A percentile compares a stretch with the other conserved stretches of the same genome.
phyloP scores from a whole-genome alignment of 2,329 filamentous ascomycete species.

The Xylaria sp. region DNA sequence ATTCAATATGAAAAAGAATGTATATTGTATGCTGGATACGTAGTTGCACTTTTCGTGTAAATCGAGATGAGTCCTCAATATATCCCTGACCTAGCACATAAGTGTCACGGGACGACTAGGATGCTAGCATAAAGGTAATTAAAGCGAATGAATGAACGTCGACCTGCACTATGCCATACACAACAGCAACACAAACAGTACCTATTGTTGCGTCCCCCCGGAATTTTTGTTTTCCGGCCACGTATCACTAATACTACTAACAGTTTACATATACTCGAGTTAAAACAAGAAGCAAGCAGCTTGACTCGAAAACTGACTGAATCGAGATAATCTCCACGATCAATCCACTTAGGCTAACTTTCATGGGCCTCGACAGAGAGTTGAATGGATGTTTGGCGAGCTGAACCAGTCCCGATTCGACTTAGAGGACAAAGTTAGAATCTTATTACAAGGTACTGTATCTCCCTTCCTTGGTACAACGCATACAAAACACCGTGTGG shows the following conservation, averaged over 20 bases:
- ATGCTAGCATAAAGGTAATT: conserved; percentile 31
- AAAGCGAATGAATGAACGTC: conserved; percentile 14
- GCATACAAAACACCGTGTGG: neutral
- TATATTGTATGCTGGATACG: neutral
- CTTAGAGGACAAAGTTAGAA: neutral
- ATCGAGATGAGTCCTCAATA: neutral
- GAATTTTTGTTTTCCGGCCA: neutral
- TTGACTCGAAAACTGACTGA: conserved; percentile 1
- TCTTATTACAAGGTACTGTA: neutral
- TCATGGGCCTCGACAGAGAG: neutral
- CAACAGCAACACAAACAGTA: neutral
- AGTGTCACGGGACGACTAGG: conserved; percentile 6
- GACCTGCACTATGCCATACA: neutral
- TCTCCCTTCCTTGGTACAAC: neutral
- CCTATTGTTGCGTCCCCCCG: neutral
- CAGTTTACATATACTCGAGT: neutral
- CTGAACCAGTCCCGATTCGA: conserved; percentile 17
- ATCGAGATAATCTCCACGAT: neutral
- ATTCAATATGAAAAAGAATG: conserved; percentile 1
- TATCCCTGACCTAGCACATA: conserved; percentile 12
- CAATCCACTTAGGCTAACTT: neutral
- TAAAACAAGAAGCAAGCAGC: neutral
- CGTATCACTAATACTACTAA: neutral
- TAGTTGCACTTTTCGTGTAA: neutral
- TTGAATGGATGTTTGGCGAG: neutral